Percentiles rank a stretch among this genome's conserved stretches.
Conservation (phyloP, 805 yeast species). For the Yarrowia sp. region DNA sequence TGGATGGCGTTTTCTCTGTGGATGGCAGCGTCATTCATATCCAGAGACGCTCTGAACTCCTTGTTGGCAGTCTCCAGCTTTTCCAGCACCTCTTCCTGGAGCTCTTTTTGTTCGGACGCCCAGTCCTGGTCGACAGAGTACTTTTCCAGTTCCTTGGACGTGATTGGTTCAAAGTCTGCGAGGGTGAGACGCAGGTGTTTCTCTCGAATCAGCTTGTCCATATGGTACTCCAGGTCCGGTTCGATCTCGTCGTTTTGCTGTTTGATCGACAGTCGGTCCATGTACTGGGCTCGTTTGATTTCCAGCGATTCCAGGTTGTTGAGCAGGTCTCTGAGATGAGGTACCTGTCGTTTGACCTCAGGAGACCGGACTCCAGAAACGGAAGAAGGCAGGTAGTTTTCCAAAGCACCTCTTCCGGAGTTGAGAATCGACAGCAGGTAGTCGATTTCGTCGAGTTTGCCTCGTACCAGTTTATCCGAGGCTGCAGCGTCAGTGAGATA, state of each 20-base stretch:
- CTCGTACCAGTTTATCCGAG: constrained; percentile 56
- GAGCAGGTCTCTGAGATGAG: background rate
- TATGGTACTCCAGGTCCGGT: background rate
- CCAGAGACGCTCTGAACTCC: constrained; percentile 29
- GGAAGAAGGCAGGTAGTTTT: constrained; percentile 37
- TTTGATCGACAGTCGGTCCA: constrained; percentile 24
- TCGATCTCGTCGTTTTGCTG: constrained; percentile 19
- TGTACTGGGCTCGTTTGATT: constrained; percentile 30
- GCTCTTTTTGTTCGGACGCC: constrained; percentile 43
- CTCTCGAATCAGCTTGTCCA: background rate
- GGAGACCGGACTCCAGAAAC: constrained; percentile 31
- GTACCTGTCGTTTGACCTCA: background rate
- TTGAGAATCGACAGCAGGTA: constrained; percentile 46
- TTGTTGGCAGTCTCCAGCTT: constrained; percentile 37
- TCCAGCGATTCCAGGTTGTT: constrained; percentile 27
- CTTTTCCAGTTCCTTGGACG: constrained; percentile 35
- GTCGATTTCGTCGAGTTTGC: constrained; percentile 49
- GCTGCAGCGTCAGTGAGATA: constrained; percentile 55
- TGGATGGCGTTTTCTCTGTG: constrained; percentile 52
- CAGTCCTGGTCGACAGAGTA: constrained; percentile 50
- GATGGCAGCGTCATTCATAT: constrained; percentile 35
- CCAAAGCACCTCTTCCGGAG: constrained; percentile 38
- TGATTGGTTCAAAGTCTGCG: constrained; percentile 32
- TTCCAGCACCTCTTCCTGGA: constrained; percentile 42
- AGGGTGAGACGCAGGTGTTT: background rate